phyloP scores from a whole-genome alignment of 2,329 filamentous ascomycete genomes.

The Fusarium miscanthi region DNA sequence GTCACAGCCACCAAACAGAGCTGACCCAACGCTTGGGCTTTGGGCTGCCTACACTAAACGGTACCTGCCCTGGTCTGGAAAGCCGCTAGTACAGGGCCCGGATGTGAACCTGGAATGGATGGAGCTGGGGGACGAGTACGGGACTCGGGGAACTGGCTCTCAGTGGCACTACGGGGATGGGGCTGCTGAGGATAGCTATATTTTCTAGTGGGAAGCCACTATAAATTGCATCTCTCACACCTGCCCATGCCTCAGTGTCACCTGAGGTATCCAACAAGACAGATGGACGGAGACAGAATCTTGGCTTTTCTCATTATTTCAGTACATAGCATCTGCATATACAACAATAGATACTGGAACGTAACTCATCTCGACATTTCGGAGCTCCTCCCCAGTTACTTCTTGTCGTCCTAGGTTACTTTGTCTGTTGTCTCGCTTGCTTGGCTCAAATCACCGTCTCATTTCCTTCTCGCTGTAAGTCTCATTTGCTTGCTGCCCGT shows the following conservation, averaged over 20 bases:
- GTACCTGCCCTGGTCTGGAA: conserved; percentile 29
- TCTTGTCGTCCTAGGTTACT: conserved; percentile 32
- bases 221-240: conserved; percentile 6
- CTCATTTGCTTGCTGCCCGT: conserved; percentile 40
- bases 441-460: conserved; percentile 35
- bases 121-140: not conserved
- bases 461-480: conserved; percentile 31
- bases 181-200: conserved; percentile 23
- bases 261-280: not conserved
- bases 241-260: not conserved
- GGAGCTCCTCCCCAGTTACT: conserved; percentile 9
- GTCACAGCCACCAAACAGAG: conserved; percentile 15
- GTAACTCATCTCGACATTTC: conserved; percentile 21
- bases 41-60: conserved; percentile 5
- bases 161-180: conserved; percentile 23
- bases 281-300: not conserved
- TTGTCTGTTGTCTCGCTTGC: conserved; percentile 26
- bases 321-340: conserved; percentile 7
- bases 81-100: conserved; percentile 22
- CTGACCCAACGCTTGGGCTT: conserved; percentile 23
- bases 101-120: conserved; percentile 31
- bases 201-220: conserved; percentile 22
- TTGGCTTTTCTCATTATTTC: conserved; percentile 15
- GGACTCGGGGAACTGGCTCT: not conserved
- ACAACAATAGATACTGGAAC: conserved; percentile 27